Evolutionary conservation across 2,329 filamentous ascomycete species (phyloP).

Genomic region (Colletotrichum destructivum): DNA sequence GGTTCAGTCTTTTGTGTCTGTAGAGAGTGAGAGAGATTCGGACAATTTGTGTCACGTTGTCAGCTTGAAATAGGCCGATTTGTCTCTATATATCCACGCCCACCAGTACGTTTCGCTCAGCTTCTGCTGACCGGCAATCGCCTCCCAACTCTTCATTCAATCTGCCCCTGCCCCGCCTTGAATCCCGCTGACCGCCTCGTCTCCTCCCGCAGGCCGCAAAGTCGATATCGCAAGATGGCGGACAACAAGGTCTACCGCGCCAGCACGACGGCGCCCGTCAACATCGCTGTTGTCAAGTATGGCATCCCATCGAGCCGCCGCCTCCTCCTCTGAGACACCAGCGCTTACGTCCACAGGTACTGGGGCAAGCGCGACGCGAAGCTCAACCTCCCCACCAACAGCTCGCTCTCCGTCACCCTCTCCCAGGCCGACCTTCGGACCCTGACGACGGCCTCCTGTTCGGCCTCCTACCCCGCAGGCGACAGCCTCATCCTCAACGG

Average conservation of each 20-base stretch:
- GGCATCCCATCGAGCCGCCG: slow-evolving; percentile 31
- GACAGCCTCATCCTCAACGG: slow-evolving; percentile 89
- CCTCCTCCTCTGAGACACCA: slow-evolving; percentile 50
- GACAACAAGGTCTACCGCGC: slow-evolving; percentile 82
- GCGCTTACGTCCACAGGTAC: slow-evolving; percentile 64
- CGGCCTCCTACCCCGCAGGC: slow-evolving; percentile 74
- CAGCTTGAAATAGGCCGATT: background rate
- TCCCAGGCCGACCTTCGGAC: slow-evolving; percentile 95
- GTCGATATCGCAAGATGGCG: slow-evolving; percentile 55
- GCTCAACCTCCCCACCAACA: slow-evolving; percentile 98
- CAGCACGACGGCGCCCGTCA: slow-evolving; percentile 96
- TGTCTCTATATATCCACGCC: background rate
- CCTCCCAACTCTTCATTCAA: background rate
- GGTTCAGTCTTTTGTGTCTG: slow-evolving; percentile 3
- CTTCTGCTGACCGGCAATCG: too few relatives aligned
- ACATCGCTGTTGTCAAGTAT: slow-evolving; percentile 98
- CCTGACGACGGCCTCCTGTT: slow-evolving; percentile 95
- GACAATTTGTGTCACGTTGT: background rate
- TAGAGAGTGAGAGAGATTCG: background rate
- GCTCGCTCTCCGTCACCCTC: slow-evolving; percentile 95
- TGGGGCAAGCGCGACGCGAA: slow-evolving; percentile 97
- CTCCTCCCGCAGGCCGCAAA: slow-evolving; percentile 25
- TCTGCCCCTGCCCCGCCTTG: slow-evolving; percentile 22
- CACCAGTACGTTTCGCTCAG: background rate
- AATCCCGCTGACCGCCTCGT: slow-evolving; percentile 43